A percentile compares a stretch with the other conserved stretches of the same genome.
Conservation (phyloP, 2,329 filamentous ascomycete species). For the Gnomoniopsis sp. region DNA sequence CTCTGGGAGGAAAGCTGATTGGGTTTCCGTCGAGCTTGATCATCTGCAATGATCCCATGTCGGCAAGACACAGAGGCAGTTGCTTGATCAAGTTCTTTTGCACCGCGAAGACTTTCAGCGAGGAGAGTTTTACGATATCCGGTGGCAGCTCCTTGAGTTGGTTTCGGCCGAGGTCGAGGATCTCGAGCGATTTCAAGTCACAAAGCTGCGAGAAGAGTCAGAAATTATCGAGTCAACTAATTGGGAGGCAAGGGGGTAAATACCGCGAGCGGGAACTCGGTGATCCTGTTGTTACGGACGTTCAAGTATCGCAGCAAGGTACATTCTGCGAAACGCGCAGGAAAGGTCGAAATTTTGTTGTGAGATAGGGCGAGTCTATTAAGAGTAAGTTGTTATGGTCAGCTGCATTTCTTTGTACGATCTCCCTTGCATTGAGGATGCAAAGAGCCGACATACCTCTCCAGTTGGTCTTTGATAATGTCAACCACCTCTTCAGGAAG, state of each 20-base stretch:
- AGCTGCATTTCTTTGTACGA: slow-evolving; percentile 16
- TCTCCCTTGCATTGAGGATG: slow-evolving; percentile 4
- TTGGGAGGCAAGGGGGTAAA: slow-evolving; percentile 9
- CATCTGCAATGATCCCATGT: slow-evolving; percentile 86
- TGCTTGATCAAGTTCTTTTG: slow-evolving; percentile 84
- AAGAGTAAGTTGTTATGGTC: slow-evolving; percentile 17
- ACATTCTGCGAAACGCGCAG: slow-evolving; percentile 70
- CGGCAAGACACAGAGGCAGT: slow-evolving; percentile 77
- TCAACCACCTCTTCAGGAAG: slow-evolving; percentile 72
- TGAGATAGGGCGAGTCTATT: slow-evolving; percentile 75
- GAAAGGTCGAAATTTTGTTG: slow-evolving; percentile 70
- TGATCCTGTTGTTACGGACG: slow-evolving; percentile 71
- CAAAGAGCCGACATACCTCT: slow-evolving; percentile 50
- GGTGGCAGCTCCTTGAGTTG: slow-evolving; percentile 74
- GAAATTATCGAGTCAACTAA: slow-evolving; percentile 6
- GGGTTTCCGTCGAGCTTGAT: slow-evolving; percentile 89
- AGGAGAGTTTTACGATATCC: slow-evolving; percentile 76
- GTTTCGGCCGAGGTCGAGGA: slow-evolving; percentile 88
- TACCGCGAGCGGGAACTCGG: slow-evolving; percentile 57
- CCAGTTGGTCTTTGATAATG: slow-evolving; percentile 70
- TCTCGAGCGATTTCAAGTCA: slow-evolving; percentile 81
- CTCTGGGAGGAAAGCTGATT: slow-evolving; percentile 72
- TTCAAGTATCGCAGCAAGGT: slow-evolving; percentile 77
- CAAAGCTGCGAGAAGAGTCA: slow-evolving; percentile 61
- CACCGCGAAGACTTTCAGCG: slow-evolving; percentile 83